A percentile compares a stretch with the other conserved stretches of the same genome.
phyloP scores from a whole-genome alignment of 2,329 filamentous ascomycete species.

The Microsporum audouinii region DNA sequence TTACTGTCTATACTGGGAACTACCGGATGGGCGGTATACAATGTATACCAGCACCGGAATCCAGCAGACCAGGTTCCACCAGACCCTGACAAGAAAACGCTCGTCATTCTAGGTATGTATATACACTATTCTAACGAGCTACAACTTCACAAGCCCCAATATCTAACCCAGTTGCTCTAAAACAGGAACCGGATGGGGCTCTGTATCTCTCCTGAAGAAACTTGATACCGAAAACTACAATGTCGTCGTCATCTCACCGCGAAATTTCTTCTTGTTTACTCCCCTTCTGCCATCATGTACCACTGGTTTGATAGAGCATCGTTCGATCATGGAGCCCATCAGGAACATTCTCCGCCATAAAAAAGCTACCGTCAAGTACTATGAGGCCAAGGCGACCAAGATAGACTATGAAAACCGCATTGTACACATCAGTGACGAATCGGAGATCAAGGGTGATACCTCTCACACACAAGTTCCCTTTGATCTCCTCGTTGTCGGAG shows the following conservation, averaged over 20 bases:
- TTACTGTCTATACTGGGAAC: constrained; percentile 63
- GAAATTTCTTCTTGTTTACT: constrained; percentile 99
- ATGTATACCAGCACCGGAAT: constrained; percentile 71
- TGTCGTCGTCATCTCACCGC: constrained; percentile 90
- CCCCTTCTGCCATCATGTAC: constrained; percentile 95
- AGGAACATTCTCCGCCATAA: constrained; percentile 93
- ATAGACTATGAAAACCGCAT: constrained; percentile 87
- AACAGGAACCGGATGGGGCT: constrained; percentile 87
- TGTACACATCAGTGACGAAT: constrained; percentile 81
- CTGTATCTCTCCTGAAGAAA: constrained; percentile 93
- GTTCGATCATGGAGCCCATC: constrained; percentile 98
- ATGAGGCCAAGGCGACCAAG: constrained; percentile 93
- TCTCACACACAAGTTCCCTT: constrained; percentile 83
- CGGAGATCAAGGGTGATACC: constrained; percentile 75
- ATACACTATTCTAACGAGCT: neutral
- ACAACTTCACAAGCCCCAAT: neutral
- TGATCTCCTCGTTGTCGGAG: constrained; percentile 95
- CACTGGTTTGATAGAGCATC: constrained; percentile 93
- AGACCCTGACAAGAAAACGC: constrained; percentile 87
- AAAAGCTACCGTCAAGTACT: constrained; percentile 86
- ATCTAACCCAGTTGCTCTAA: constrained; percentile 15
- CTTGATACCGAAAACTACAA: constrained; percentile 99
- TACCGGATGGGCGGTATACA: constrained; percentile 62
- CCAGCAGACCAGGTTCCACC: constrained; percentile 66
- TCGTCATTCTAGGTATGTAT: constrained; percentile 76